Evolutionary conservation across 306 rosid species (phyloP).

Genomic region (Cicer cuneatum): DNA sequence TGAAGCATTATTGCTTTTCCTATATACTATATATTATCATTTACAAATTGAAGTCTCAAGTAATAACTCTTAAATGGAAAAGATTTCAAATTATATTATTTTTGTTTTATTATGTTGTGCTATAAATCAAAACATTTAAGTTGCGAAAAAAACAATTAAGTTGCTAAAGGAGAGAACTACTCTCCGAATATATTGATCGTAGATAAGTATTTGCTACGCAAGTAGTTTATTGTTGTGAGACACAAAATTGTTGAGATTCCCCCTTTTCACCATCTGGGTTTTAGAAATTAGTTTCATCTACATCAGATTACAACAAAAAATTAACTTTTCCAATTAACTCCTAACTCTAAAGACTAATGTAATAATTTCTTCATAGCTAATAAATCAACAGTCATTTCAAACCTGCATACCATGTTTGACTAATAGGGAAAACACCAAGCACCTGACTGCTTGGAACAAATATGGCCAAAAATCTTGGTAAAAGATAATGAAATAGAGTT

Average conservation of each 20-base stretch:
- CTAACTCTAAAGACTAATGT: neutral
- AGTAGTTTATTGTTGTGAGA: conserved; percentile 13
- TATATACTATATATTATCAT: conserved; percentile 8
- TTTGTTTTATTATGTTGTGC: conserved; percentile 13
- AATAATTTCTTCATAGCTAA: conserved; percentile 2
- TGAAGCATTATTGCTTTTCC: conserved; percentile 22
- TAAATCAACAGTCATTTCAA: neutral
- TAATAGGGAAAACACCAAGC: conserved; percentile 10
- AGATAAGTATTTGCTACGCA: conserved; percentile 22
- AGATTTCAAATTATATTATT: conserved; percentile 1
- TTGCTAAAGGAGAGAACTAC: conserved; percentile 26
- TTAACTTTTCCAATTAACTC: conserved; percentile 3
- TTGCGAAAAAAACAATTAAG: neutral
- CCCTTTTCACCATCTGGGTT: conserved; percentile 13
- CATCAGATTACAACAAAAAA: conserved; percentile 8
- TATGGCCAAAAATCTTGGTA: conserved; percentile 29
- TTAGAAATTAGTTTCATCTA: neutral
- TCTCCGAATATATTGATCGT: conserved; percentile 12
- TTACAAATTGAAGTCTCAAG: neutral
- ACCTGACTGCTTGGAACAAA: conserved; percentile 34
- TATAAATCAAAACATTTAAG: neutral
- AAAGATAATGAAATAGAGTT: conserved; percentile 36
- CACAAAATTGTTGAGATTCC: neutral
- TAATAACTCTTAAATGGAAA: neutral
- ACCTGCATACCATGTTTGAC: conserved; percentile 26